Base-by-base conservation (phyloP, 352 stramenopile genomes). In the Phytophthora quininea region DNA sequence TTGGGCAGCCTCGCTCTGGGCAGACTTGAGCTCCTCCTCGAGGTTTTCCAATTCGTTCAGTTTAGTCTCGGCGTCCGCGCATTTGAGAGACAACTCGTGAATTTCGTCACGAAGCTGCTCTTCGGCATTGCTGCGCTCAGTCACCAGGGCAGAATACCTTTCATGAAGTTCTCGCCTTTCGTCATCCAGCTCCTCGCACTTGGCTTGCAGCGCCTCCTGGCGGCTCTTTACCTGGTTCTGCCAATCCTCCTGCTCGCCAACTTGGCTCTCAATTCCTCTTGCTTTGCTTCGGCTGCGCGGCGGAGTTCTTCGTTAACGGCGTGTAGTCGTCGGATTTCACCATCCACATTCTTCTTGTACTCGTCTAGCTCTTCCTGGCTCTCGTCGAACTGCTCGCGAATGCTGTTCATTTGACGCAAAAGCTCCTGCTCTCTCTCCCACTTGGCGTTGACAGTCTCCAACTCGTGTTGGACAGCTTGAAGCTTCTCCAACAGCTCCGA, bases 291-390 rank as follows among this genome's bases (percentile, higher is more conserved):
- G 3, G 63, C 54, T 0, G 64, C 51, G 8, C 38, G 67, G 15
- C 62, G 78, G 1, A 80, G 32, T 45, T 84, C 67, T 24, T 56
- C 29, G n/a, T 85, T 64, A 45, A 85, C 76, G 15, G 50, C 55
- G 19, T 89, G 75, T 32, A 90, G 67, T 30, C 78, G 74, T n/a
- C 73, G 52, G 30, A 90, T 89, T 59, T 90, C 79, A 24, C 62
- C 67, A 24, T 88, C 74, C 4, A 76, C 84, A 37, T 75, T 84
- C 42, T 80, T 78, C 56, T 88, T 74, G 54, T 76, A 83, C 42
- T 64, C 53, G 14, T 87, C 75, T 5, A 92, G 69, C 47, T 89
- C 78, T 47, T 77, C 62, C 47, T 89, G 79, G 0, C 72, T 74
- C 35, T 82, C 73, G 12, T 74, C 67, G 49, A 72, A 75, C 51